Evolutionary conservation across 2,329 filamentous ascomycete genomes (phyloP).

Genomic region (Pseudocercospora pini-densiflorae): DNA sequence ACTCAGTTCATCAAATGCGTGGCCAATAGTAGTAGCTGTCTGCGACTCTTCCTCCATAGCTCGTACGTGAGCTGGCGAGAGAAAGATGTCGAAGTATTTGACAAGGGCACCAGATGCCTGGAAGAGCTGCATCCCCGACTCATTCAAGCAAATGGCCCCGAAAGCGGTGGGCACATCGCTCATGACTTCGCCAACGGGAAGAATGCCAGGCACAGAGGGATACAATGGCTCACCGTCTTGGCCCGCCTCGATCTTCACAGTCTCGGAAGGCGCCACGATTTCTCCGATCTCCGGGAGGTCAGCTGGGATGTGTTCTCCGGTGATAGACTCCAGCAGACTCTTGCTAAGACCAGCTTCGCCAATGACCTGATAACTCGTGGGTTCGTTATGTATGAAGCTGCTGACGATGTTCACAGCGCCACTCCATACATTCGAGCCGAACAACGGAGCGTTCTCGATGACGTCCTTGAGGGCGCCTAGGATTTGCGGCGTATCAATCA

Average conservation of each 20-base stretch:
- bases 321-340: slow-evolving; percentile 83
- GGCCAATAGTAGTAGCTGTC: slow-evolving; percentile 74
- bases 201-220: slow-evolving; percentile 61
- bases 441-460: slow-evolving; percentile 76
- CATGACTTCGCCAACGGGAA: slow-evolving; percentile 88
- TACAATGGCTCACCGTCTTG: slow-evolving; percentile 32
- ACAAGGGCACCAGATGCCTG: slow-evolving; percentile 80
- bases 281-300: slow-evolving; percentile 32
- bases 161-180: slow-evolving; percentile 84
- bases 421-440: slow-evolving; percentile 94
- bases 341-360: slow-evolving; percentile 90
- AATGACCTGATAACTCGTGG: slow-evolving; percentile 94
- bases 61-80: slow-evolving; percentile 86
- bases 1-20: slow-evolving; percentile 89
- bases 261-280: slow-evolving; percentile 22
- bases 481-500: slow-evolving; percentile 90
- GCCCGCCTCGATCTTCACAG: slow-evolving; percentile 16
- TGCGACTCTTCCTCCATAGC: slow-evolving; percentile 72
- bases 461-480: slow-evolving; percentile 79
- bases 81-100: slow-evolving; percentile 94
- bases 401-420: slow-evolving; percentile 89
- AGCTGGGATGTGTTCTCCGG: slow-evolving; percentile 37
- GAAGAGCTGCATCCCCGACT: slow-evolving; percentile 84
- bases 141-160: slow-evolving; percentile 91
- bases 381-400: slow-evolving; percentile 98